Evolutionary conservation across 345 rosid genomes (phyloP), one percentile per base, ranked within the genome.

Genomic region (Aquilaria yunnanensis): DNA sequence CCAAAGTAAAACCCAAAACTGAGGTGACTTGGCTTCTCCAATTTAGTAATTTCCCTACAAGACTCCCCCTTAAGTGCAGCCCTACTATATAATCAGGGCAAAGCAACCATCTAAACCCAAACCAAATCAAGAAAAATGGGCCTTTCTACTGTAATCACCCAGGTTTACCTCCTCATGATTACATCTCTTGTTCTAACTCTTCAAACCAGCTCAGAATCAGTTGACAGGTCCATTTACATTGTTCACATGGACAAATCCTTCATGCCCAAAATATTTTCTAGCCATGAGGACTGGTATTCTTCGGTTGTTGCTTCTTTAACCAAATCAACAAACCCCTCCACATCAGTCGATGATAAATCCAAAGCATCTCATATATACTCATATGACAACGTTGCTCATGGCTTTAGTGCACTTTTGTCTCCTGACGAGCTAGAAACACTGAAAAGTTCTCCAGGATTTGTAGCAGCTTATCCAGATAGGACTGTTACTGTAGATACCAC

Each of bases 381-480:
- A 32, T 80, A 80, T 32, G 54, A 73, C 16, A 64, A 66, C 60
- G 62, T 77, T 54, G 48, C 72, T 55, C 75, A 74, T 14, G 80
- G 81, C 14, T 80, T 77, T 66, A 80, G 77, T 11, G 81, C 77
- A 2, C 48, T 37, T 47, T 81, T 77, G 61, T 55, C 75, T 65
- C 61, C 30, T 37, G 49, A 60, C 10, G 81, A 80, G 74, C 85
- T 77, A 48, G 71, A 72, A 29, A 30, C 49, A 47, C 77, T 80
- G 52, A 60, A 72, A 67, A 14, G 46, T 14, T 64, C 64, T 67
- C 73, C 72, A 49, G 78, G 77, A 54, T 77, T 66, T 57, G 67
- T 72, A 53, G 77, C 81, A 9, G 70, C 59, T 37, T 32, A 72
- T 14, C 63, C 65, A 51, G 78, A 70, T 67, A 34, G 51, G 12